Evolutionary conservation across 371 early-diverging fungal genomes (phyloP).

Genomic region (Batkoa obscura): DNA sequence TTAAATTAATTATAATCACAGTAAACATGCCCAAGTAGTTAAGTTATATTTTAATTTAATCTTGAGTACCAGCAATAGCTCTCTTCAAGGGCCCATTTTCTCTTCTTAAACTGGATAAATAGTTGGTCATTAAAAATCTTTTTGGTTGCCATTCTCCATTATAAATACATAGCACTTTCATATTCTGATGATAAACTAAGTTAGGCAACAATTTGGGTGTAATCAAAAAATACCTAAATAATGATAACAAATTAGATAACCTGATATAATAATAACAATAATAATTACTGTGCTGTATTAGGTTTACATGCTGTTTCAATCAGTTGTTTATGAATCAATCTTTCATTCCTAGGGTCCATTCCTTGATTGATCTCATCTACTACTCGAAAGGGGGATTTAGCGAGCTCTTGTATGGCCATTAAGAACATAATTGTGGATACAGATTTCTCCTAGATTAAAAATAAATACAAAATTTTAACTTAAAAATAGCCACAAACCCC

Average conservation of each 20-base stretch:
- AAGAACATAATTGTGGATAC: slow-evolving; percentile 95
- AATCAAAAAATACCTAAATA: slow-evolving; percentile 77
- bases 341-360: slow-evolving; percentile 98
- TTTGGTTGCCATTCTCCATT: slow-evolving; percentile 81
- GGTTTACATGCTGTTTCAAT: slow-evolving; percentile 47
- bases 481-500: slow-evolving; percentile 35
- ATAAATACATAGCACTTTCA: slow-evolving; percentile 86
- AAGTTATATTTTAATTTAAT: no score
- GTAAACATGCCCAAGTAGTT: no score
- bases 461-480: not conserved
- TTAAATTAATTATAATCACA: no score
- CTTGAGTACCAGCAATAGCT: no score
- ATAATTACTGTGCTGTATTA: slow-evolving; percentile 56
- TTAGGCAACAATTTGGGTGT: slow-evolving; percentile 97
- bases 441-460: slow-evolving; percentile 43
- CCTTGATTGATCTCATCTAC: slow-evolving; percentile 99
- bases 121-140: slow-evolving; percentile 1
- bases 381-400: slow-evolving; percentile 88
- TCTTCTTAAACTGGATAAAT: no score
- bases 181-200: slow-evolving; percentile 77
- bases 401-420: slow-evolving; percentile 80
- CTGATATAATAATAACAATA: not conserved
- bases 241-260: slow-evolving; percentile 8
- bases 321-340: slow-evolving; percentile 85
- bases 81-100: no score